Evolutionary conservation across 208 protist species (phyloP), one percentile per base, ranked within the genome.

Genomic region (Strigomonas culicis): DNA sequence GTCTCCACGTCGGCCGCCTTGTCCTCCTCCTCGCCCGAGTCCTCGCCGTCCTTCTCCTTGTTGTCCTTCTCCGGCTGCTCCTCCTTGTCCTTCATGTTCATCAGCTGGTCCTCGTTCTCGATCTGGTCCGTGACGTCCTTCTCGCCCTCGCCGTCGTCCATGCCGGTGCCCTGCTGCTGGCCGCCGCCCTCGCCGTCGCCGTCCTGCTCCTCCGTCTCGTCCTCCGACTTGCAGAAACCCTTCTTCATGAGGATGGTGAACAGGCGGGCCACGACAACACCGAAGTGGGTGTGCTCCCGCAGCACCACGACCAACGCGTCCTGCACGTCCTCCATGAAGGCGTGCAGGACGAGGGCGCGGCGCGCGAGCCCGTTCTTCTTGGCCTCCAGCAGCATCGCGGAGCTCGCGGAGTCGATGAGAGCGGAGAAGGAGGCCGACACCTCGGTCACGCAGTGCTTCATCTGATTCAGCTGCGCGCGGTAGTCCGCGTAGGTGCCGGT

Each of bases 111-210:
- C 71, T 99, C 98, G 70, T 99, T 93, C 25, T 99, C 92, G 28
- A 99, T 98, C 83, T 99, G 69, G 47, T 99, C 91, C 21, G 86
- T 97, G 22, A 99, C 97, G 72, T 99, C 98, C 59, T 99, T 98
- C 69, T 98, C 90, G 60, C 99, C 99, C 51, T 98, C 57, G 32
- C 98, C 99, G 61, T 99, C 98, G 65, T 98, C 98, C 94, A 99
- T 99, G 46, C 99, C 99, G 19, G 97, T 99, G 39, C 98, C 98
- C 19, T 90, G 84, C 44, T 87, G 69, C 69, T 84, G 84, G 31
- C 81, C 92, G 4, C 95, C 86, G 63, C 75, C 74, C 25, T 82
- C 78, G 31, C 86, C 82, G 22, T 93, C 84, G 43, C 86, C 79
- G 52, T 86, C 66, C 49, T 73, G 64, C n/a, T 93, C 80, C 28